These are phyloP conservation scores for Gleditsia sinensis DNA, from an alignment of 306 rosid genomes.

Conservation along the genomic window DNA sequence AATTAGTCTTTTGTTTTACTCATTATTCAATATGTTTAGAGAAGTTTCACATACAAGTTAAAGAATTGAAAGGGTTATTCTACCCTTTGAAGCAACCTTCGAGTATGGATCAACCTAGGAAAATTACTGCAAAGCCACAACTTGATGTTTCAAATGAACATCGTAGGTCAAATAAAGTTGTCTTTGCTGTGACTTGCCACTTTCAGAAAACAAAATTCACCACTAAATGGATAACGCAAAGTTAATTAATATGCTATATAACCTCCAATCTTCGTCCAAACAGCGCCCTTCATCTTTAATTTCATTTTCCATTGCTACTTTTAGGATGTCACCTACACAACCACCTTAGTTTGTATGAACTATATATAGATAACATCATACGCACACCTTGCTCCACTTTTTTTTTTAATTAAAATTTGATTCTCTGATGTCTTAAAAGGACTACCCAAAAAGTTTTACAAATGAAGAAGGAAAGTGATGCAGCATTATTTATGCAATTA, in stretches of 20 bases:
- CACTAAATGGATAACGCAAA: background rate
- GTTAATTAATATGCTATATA: background rate
- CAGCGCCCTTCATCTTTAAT: background rate
- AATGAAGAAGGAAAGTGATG: background rate
- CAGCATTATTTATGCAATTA: no score
- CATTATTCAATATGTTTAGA: background rate
- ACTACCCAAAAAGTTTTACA: background rate
- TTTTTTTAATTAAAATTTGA: no score
- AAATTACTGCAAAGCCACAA: conserved; percentile 18
- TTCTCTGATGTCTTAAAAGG: no score
- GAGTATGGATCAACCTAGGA: background rate
- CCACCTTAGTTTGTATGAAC: background rate
- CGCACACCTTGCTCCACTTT: no score
- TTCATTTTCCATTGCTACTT: background rate
- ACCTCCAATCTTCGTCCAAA: background rate
- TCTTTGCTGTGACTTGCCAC: background rate
- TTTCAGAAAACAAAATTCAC: conserved; percentile 12
- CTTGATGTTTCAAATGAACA: background rate
- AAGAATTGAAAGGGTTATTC: conserved; percentile 11
- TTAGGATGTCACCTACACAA: background rate
- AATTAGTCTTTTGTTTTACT: background rate
- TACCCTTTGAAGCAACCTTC: conserved; percentile 18
- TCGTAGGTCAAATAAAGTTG: background rate
- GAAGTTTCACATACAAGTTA: background rate
- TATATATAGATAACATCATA: background rate